phyloP scores from a whole-genome alignment of 2,329 filamentous ascomycete genomes.

The Corinectria fuckeliana region DNA sequence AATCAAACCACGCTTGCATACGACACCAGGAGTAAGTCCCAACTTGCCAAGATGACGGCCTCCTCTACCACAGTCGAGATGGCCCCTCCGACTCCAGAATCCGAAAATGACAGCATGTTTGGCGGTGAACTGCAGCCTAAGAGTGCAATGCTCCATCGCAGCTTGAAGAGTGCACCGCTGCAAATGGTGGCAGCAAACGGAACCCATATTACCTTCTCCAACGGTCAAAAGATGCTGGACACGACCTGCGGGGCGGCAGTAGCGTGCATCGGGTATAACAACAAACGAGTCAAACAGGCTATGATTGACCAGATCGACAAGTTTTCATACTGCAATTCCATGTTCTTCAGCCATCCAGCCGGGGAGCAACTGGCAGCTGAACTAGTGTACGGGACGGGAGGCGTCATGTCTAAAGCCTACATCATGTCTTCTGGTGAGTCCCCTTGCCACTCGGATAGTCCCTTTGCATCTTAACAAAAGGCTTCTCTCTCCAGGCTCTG shows the following conservation, averaged over 20 bases:
- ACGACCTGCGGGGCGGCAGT: constrained; percentile 26
- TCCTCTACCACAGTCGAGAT: background rate
- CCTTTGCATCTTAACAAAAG: background rate
- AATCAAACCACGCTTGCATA: background rate
- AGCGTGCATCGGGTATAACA: constrained; percentile 27
- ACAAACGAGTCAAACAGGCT: constrained; percentile 26
- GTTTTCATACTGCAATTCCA: constrained; percentile 27
- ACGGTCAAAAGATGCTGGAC: constrained; percentile 4
- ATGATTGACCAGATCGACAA: constrained; percentile 31
- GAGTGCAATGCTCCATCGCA: background rate
- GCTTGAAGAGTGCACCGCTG: background rate
- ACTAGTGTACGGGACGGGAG: constrained; percentile 41
- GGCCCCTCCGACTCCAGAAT: background rate
- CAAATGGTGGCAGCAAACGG: background rate
- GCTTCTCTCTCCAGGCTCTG: constrained; percentile 52
- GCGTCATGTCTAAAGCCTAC: constrained; percentile 44
- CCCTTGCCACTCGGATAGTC: background rate
- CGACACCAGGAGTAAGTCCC: background rate
- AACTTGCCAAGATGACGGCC: background rate
- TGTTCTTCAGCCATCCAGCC: constrained; percentile 29
- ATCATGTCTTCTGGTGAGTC: constrained; percentile 45
- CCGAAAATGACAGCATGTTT: background rate
- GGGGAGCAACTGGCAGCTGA: constrained; percentile 31
- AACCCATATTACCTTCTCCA: background rate
- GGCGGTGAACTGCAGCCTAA: background rate